phyloP scores from a whole-genome alignment of 805 yeast species.

The Starmerella vaccinii region DNA sequence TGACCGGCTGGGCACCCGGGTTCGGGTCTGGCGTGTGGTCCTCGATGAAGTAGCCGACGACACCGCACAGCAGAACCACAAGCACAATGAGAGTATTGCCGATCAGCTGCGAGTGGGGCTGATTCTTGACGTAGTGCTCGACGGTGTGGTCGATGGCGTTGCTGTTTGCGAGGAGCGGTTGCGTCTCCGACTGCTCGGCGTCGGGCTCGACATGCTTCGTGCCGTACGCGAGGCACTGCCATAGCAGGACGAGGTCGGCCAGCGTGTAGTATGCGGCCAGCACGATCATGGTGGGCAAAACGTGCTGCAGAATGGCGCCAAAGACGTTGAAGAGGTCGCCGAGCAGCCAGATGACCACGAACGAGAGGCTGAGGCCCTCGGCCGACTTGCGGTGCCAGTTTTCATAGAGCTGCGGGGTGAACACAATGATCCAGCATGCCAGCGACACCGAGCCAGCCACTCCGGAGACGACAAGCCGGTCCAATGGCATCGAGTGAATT shows the following conservation, averaged over 20 bases:
- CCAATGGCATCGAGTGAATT: conserved; percentile 1
- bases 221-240: conserved; percentile 78
- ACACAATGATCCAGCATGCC: conserved; percentile 96
- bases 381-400: conserved; percentile 61
- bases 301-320: conserved; percentile 83
- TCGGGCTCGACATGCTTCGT: not conserved
- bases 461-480: conserved; percentile 21
- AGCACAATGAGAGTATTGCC: conserved; percentile 43
- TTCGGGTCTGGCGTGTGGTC: conserved; percentile 39
- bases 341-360: conserved; percentile 80
- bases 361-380: conserved; percentile 79
- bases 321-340: conserved; percentile 91
- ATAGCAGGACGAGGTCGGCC: conserved; percentile 74
- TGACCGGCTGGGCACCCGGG: conserved; percentile 42
- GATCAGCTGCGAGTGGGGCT: conserved; percentile 12
- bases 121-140: conserved; percentile 13
- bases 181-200: conserved; percentile 1
- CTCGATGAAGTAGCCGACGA: conserved; percentile 77
- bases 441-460: conserved; percentile 62
- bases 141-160: not conserved
- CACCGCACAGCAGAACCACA: conserved; percentile 64
- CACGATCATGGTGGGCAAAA: conserved; percentile 87
- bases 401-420: conserved; percentile 93
- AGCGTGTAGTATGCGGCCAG: conserved; percentile 85
- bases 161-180: conserved; percentile 5